A percentile compares a stretch with the other conserved stretches of the same genome.
These are phyloP conservation scores for Fusarium hainanense DNA, from an alignment of 2,329 filamentous ascomycete species.

Conservation along the genomic window DNA sequence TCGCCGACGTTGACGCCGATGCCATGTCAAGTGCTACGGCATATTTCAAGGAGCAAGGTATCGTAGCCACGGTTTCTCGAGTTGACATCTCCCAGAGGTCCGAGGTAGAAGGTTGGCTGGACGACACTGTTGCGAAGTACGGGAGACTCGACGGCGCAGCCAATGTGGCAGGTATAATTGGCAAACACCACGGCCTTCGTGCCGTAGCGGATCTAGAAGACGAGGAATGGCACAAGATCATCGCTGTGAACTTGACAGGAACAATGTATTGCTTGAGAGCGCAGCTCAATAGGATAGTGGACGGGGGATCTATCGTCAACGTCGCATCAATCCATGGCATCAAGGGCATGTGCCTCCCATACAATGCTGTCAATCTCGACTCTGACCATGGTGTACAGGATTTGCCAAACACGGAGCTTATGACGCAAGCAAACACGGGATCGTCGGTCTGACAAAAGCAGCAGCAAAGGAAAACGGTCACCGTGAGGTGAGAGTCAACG, in stretches of 20 bases:
- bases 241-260: constrained; percentile 62
- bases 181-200: constrained; percentile 55
- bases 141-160: constrained; percentile 66
- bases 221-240: constrained; percentile 61
- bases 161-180: constrained; percentile 66
- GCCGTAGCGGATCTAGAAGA: constrained; percentile 58
- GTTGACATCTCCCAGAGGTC: constrained; percentile 61
- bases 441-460: constrained; percentile 52
- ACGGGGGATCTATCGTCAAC: constrained; percentile 69
- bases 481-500: constrained; percentile 59
- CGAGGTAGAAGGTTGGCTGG: constrained; percentile 64
- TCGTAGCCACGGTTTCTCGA: constrained; percentile 51
- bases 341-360: constrained; percentile 53
- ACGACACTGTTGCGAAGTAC: constrained; percentile 58
- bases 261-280: constrained; percentile 63
- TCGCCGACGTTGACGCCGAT: constrained; percentile 53
- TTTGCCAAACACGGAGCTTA: constrained; percentile 52
- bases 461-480: constrained; percentile 55
- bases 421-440: constrained; percentile 54
- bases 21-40: constrained; percentile 47
- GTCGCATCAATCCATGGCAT: constrained; percentile 60
- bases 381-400: constrained; percentile 44
- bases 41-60: constrained; percentile 47
- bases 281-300: constrained; percentile 53
- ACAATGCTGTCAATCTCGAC: neutral